A percentile compares a stretch with the other conserved stretches of the same genome.
Evolutionary conservation across 2,329 filamentous ascomycete species (phyloP).

Genomic region (Knufia petricola): DNA sequence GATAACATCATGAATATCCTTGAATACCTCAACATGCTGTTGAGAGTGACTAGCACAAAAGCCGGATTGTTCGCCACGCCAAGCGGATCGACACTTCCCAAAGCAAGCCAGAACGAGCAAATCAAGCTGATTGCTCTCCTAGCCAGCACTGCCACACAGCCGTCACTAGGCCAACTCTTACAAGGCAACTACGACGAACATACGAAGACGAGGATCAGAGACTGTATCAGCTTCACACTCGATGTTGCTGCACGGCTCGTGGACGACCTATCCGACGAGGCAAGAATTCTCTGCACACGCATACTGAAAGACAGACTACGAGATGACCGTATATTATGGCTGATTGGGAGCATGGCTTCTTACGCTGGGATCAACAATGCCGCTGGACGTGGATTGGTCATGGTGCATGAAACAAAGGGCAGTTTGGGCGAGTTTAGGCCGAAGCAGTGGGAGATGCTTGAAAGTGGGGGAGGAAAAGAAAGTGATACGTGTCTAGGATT

Average conservation of each 20-base stretch:
- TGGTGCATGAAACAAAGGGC: constrained; percentile 16
- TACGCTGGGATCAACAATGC: constrained; percentile 12
- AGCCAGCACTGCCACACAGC: constrained; percentile 26
- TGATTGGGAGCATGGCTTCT: constrained; percentile 20
- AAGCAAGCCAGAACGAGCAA: constrained; percentile 18
- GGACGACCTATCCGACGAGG: constrained; percentile 37
- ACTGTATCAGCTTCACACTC: constrained; percentile 27
- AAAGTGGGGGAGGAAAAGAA: constrained; percentile 20
- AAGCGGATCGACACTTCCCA: constrained; percentile 7
- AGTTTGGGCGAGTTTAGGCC: constrained; percentile 21
- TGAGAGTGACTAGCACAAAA: constrained; percentile 17
- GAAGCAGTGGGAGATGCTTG: constrained; percentile 22
- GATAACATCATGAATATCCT: constrained; percentile 9
- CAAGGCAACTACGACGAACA: constrained; percentile 29
- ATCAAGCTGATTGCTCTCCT: constrained; percentile 21
- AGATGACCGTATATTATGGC: constrained; percentile 13
- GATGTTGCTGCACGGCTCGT: constrained; percentile 37
- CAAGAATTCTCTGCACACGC: constrained; percentile 33
- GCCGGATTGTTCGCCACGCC: constrained; percentile 4
- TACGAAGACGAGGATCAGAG: constrained; percentile 11
- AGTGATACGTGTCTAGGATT: constrained; percentile 20
- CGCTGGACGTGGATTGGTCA: constrained; percentile 17
- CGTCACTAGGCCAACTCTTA: constrained; percentile 19
- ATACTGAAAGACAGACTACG: constrained; percentile 31
- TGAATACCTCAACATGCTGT: constrained; percentile 14